Evolutionary conservation across 345 rosid genomes (phyloP), one percentile per base, ranked within the genome.

Genomic region (Brassica carinata): DNA sequence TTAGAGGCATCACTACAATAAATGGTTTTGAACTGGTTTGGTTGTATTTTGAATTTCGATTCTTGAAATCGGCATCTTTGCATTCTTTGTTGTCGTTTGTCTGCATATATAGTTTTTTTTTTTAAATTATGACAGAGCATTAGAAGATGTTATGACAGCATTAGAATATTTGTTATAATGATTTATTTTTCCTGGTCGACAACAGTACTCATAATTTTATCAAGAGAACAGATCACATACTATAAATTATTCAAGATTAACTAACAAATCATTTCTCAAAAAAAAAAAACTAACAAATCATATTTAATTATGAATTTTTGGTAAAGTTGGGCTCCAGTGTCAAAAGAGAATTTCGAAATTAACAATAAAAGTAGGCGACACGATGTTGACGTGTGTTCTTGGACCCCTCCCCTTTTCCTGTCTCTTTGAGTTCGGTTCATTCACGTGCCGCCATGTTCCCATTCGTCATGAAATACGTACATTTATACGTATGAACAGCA

Each of bases 391-490:
- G 79, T 74, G 83, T 74, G 79, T 74, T 57, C 51, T 53, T 8
- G 73, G 77, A 72, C 82, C 77, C 68, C n/a, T 78, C 19, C 9
- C 9, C 57, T 71, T 64, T 62, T 34, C 48, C 66, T 53, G 72
- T 72, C 48, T 67, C 69, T 59, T 43, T 40, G 82, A 73, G 82
- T 62, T 80, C 74, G 78, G 79, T 80, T 64, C 72, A 70, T 80
- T 80, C 83, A 80, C 83, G 83, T 80, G 83, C 68, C 72, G 67
- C 73, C 83, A 81, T 71, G 83, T 81, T 81, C 83, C 71, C 83
- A 70, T 68, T 23, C 69, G 74, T 68, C 69, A 67, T 45, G 31
- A 51, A 2, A 64, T 64, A 75, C 61, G 19, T 68, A 63, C 43
- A 74, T 64, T 23, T 74, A n/a, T 69, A 69, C 75, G 67, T 68